Conservation (phyloP, 2,329 filamentous ascomycete species). For the Dothideomycetes sp. region DNA sequence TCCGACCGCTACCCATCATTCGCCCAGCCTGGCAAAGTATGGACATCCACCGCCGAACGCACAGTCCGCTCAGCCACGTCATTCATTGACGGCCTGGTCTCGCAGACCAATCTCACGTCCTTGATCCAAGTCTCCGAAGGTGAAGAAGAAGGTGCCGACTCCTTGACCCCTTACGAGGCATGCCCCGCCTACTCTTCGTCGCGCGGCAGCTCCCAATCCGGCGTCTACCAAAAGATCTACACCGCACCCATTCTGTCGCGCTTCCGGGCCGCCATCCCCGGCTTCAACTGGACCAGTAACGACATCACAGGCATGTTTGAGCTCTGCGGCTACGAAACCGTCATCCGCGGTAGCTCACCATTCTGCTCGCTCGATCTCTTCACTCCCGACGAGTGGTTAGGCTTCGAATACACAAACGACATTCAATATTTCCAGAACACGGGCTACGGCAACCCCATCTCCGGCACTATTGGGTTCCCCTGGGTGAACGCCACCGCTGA, state of each 20-base stretch:
- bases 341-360: slow-evolving; percentile 52
- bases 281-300: slow-evolving; percentile 51
- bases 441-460: slow-evolving; percentile 50
- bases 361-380: slow-evolving; percentile 52
- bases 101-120: slow-evolving; percentile 41
- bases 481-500: slow-evolving; percentile 54
- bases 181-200: slow-evolving; percentile 53
- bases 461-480: slow-evolving; percentile 50
- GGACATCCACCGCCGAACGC: slow-evolving; percentile 53
- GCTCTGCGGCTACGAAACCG: slow-evolving; percentile 60
- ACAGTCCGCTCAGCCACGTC: slow-evolving; percentile 48
- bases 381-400: slow-evolving; percentile 47
- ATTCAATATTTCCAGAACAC: slow-evolving; percentile 59
- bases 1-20: slow-evolving; percentile 48
- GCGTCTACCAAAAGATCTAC: slow-evolving; percentile 42
- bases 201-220: slow-evolving; percentile 42
- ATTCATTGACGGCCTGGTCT: slow-evolving; percentile 46
- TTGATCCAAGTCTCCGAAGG: slow-evolving; percentile 47
- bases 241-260: slow-evolving; percentile 50
- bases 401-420: slow-evolving; percentile 59
- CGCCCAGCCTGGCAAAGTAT: slow-evolving; percentile 43
- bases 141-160: slow-evolving; percentile 46
- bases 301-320: slow-evolving; percentile 59
- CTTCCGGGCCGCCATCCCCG: slow-evolving; percentile 40
- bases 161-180: slow-evolving; percentile 52